These are phyloP conservation scores for Bremia lactucae DNA, from an alignment of 352 stramenopile species.

Conservation along the genomic window DNA sequence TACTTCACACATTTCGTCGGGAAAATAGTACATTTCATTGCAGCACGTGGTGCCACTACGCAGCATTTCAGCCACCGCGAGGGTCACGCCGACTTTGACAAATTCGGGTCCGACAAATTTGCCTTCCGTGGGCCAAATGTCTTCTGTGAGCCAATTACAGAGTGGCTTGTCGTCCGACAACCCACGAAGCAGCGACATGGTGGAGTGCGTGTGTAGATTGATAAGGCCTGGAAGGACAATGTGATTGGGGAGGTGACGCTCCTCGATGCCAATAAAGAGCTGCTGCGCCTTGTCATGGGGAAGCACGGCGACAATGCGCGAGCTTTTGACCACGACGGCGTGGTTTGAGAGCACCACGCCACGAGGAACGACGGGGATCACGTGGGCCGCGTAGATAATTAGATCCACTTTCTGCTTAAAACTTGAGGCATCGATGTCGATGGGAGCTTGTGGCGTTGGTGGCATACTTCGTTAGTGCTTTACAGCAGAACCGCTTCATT, in stretches of 20 bases:
- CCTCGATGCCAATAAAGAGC: slow-evolving; percentile 35
- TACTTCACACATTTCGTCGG: slow-evolving; percentile 37
- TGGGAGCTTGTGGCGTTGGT: slow-evolving; percentile 12
- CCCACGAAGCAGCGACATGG: slow-evolving; percentile 79
- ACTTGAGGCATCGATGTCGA: background rate
- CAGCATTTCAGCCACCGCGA: slow-evolving; percentile 85
- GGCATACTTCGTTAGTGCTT: no score
- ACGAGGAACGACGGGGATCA: slow-evolving; percentile 73
- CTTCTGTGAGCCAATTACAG: slow-evolving; percentile 70
- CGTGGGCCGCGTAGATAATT: slow-evolving; percentile 61
- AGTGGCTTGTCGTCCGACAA: slow-evolving; percentile 83
- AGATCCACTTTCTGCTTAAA: slow-evolving; percentile 42
- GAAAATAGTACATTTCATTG: slow-evolving; percentile 90
- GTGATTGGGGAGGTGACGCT: slow-evolving; percentile 44
- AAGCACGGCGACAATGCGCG: slow-evolving; percentile 71
- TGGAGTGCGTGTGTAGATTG: slow-evolving; percentile 80
- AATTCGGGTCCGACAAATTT: slow-evolving; percentile 69
- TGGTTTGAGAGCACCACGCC: slow-evolving; percentile 65
- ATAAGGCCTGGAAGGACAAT: slow-evolving; percentile 80
- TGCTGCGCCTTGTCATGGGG: slow-evolving; percentile 34
- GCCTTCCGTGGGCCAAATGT: slow-evolving; percentile 81
- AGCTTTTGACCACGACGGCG: slow-evolving; percentile 53
- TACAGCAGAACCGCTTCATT: no score
- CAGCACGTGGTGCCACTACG: slow-evolving; percentile 80
- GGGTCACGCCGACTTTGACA: slow-evolving; percentile 53